Conservation (phyloP, 2,329 filamentous ascomycete species). For the Colletotrichum brevisporum region DNA sequence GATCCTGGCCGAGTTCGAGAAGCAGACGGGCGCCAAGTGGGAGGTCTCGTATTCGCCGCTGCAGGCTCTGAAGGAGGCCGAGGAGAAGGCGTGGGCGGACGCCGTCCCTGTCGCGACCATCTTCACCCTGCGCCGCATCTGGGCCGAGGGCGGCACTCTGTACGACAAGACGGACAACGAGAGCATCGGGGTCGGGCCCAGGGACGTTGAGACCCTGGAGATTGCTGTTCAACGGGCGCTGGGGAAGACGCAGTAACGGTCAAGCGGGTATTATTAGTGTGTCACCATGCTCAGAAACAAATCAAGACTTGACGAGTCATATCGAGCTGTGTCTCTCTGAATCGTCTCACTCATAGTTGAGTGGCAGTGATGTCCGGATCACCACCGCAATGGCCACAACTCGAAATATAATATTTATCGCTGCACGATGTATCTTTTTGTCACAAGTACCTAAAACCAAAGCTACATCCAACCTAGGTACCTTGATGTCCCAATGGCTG, state of each 20-base stretch:
- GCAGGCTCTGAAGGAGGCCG: conserved; percentile 66
- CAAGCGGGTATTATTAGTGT: background rate
- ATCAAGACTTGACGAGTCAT: background rate
- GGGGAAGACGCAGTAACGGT: conserved; percentile 14
- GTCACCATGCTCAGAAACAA: background rate
- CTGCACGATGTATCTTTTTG: too few relatives aligned
- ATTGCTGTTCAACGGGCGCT: conserved; percentile 41
- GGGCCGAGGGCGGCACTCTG: conserved; percentile 79
- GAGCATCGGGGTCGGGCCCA: conserved; percentile 63
- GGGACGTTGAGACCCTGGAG: conserved; percentile 66
- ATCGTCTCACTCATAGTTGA: too few relatives aligned
- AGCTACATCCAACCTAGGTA: too few relatives aligned
- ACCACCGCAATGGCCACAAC: too few relatives aligned
- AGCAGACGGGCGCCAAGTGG: conserved; percentile 73
- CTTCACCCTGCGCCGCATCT: conserved; percentile 77
- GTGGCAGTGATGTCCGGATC: background rate
- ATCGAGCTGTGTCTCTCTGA: background rate
- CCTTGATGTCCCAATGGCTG: too few relatives aligned
- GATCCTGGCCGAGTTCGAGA: conserved; percentile 77
- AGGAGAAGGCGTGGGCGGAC: conserved; percentile 71
- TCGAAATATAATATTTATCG: too few relatives aligned
- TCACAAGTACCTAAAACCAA: too few relatives aligned
- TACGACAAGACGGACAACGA: conserved; percentile 79
- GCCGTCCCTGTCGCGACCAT: conserved; percentile 65
- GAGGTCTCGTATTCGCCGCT: conserved; percentile 66